These are phyloP conservation scores for Balansia obtecta DNA, from an alignment of 2,329 filamentous ascomycete species.

Conservation along the genomic window DNA sequence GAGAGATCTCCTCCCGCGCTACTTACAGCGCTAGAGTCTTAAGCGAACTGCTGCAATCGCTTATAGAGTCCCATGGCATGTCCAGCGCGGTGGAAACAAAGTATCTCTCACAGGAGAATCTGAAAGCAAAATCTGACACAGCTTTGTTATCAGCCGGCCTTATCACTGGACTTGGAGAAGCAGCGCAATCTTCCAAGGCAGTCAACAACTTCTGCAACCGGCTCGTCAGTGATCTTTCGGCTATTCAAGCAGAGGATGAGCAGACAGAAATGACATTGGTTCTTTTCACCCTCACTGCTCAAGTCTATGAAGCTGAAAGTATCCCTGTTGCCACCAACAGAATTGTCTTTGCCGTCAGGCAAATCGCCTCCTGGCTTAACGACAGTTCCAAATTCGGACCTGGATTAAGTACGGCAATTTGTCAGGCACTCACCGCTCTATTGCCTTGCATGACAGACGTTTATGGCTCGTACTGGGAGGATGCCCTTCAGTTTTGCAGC, in stretches of 20 bases:
- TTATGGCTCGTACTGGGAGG: constrained; percentile 81
- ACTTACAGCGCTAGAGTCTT: constrained; percentile 42
- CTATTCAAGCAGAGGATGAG: constrained; percentile 28
- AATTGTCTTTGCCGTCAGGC: constrained; percentile 70
- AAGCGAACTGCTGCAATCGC: constrained; percentile 33
- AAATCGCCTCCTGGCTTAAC: constrained; percentile 61
- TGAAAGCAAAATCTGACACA: constrained; percentile 34
- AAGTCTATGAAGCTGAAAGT: constrained; percentile 37
- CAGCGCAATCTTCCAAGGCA: constrained; percentile 32
- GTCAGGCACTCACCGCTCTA: constrained; percentile 46
- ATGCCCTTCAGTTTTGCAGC: constrained; percentile 45
- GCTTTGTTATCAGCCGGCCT: constrained; percentile 37
- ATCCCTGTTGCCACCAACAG: constrained; percentile 53
- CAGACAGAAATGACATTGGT: constrained; percentile 37
- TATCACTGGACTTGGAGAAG: constrained; percentile 38
- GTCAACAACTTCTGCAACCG: constrained; percentile 45
- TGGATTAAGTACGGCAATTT: constrained; percentile 36
- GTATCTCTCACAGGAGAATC: constrained; percentile 30
- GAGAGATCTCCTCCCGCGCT: constrained; percentile 27
- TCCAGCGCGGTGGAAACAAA: constrained; percentile 32
- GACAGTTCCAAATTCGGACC: constrained; percentile 30
- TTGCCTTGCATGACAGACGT: constrained; percentile 67
- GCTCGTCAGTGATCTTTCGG: constrained; percentile 47
- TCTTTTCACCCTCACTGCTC: constrained; percentile 39
- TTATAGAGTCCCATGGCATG: constrained; percentile 35